Percentiles rank a stretch among this genome's conserved stretches.
Conservation (phyloP, 1,284 basidiomycete species). For the Melampsora americana region DNA sequence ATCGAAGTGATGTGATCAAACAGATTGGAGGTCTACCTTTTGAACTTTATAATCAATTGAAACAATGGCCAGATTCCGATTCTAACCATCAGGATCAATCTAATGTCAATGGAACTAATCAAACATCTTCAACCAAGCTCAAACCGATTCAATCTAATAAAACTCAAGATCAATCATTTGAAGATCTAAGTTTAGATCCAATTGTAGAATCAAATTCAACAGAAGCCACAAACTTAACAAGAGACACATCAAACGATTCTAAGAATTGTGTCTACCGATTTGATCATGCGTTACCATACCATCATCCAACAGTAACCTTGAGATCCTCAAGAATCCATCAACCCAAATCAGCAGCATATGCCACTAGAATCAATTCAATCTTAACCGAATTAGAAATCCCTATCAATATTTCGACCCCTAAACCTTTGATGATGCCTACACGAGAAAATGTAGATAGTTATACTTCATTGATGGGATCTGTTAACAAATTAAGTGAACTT, state of each 20-base stretch:
- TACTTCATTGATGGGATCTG: slow-evolving; percentile 13
- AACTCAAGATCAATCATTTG: not conserved
- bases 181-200: not conserved
- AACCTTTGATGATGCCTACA: slow-evolving; percentile 42
- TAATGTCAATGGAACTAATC: not conserved
- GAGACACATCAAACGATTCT: slow-evolving; percentile 1
- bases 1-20: slow-evolving; percentile 83
- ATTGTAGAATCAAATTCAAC: not conserved
- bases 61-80: slow-evolving; percentile 26
- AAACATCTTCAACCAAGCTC: not conserved
- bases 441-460: slow-evolving; percentile 39
- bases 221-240: not conserved
- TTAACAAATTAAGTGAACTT: slow-evolving; percentile 25
- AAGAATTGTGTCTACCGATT: slow-evolving; percentile 36
- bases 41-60: slow-evolving; percentile 36
- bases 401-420: slow-evolving; percentile 11
- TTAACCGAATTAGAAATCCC: slow-evolving; percentile 33
- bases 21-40: slow-evolving; percentile 60
- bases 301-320: slow-evolving; percentile 20
- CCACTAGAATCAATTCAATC: slow-evolving; percentile 1
- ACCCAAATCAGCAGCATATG: slow-evolving; percentile 27
- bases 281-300: not conserved
- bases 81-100: not conserved
- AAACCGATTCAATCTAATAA: not conserved
- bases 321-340: slow-evolving; percentile 26